phyloP scores from a whole-genome alignment of 2,329 filamentous ascomycete species.

The Tothia fuscella region DNA sequence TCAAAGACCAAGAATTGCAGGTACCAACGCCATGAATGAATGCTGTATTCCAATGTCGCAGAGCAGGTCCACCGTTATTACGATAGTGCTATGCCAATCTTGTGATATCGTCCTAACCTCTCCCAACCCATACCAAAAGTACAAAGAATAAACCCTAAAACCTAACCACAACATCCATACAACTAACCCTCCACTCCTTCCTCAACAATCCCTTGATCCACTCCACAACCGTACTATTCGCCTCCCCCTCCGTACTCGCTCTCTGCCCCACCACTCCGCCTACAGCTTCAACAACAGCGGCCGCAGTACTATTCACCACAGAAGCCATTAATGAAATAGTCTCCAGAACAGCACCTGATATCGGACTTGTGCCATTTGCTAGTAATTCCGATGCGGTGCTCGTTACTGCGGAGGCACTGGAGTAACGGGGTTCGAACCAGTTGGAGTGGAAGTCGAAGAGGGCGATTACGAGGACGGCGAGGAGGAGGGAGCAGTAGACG shows the following conservation, averaged over 20 bases:
- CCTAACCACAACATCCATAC: conserved; percentile 75
- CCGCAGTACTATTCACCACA: conserved; percentile 56
- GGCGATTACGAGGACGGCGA: conserved; percentile 87
- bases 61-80: no score
- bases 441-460: conserved; percentile 85
- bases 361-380: conserved; percentile 12
- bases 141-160: no score
- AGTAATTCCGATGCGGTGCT: conserved; percentile 17
- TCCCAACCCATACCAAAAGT: no score
- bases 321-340: conserved; percentile 26
- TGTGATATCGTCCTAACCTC: no score
- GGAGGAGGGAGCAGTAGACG: conserved; percentile 93
- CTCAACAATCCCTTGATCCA: conserved; percentile 73
- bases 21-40: no score
- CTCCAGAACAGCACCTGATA: conserved; percentile 17
- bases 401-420: conserved; percentile 22
- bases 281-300: conserved; percentile 20
- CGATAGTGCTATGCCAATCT: no score
- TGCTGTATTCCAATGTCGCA: no score
- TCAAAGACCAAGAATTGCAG: no score
- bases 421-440: conserved; percentile 74
- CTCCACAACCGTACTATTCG: conserved; percentile 34
- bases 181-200: conserved; percentile 83
- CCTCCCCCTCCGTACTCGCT: conserved; percentile 29
- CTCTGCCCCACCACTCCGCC: conserved; percentile 21